Evolutionary conservation across 768 basidiomycete genomes (phyloP).

Genomic region (Leccinum pellstonianum): DNA sequence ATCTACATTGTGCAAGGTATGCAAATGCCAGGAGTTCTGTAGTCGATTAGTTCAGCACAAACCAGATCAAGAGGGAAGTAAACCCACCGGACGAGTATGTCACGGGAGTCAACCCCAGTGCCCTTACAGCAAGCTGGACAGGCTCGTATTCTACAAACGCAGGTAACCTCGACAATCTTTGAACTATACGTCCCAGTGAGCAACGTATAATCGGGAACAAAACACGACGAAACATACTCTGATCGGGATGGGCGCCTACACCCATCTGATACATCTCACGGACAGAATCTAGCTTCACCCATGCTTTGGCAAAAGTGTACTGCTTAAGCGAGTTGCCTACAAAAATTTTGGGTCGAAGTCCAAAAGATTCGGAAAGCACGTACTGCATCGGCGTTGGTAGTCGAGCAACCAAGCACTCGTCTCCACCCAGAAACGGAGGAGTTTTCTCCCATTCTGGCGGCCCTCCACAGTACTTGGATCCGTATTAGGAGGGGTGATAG

Average conservation of each 20-base stretch:
- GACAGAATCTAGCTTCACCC: slow-evolving; percentile 55
- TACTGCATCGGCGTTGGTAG: slow-evolving; percentile 50
- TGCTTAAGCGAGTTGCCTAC: slow-evolving; percentile 49
- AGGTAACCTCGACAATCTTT: slow-evolving; percentile 49
- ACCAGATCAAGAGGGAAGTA: neutral
- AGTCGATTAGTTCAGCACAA: slow-evolving; percentile 4
- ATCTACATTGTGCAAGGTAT: slow-evolving; percentile 78
- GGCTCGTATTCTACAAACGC: slow-evolving; percentile 41
- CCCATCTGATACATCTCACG: slow-evolving; percentile 71
- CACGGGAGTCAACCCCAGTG: slow-evolving; percentile 64
- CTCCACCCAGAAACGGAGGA: slow-evolving; percentile 83
- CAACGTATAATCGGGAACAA: neutral
- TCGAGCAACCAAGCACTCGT: slow-evolving; percentile 63
- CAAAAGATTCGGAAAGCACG: slow-evolving; percentile 14
- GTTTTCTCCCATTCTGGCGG: slow-evolving; percentile 51
- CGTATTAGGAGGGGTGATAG: slow-evolving; percentile 55
- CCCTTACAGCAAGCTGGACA: slow-evolving; percentile 40
- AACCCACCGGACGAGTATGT: slow-evolving; percentile 63
- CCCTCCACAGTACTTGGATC: slow-evolving; percentile 47
- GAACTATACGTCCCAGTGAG: slow-evolving; percentile 40
- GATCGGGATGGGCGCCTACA: slow-evolving; percentile 75
- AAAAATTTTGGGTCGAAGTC: slow-evolving; percentile 8
- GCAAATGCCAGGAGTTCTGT: slow-evolving; percentile 75
- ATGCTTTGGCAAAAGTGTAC: slow-evolving; percentile 38
- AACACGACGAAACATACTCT: slow-evolving; percentile 48